A percentile compares a stretch with the other conserved stretches of the same genome.
Evolutionary conservation across 2,329 filamentous ascomycete species (phyloP).

Genomic region (Diaporthe vexans): DNA sequence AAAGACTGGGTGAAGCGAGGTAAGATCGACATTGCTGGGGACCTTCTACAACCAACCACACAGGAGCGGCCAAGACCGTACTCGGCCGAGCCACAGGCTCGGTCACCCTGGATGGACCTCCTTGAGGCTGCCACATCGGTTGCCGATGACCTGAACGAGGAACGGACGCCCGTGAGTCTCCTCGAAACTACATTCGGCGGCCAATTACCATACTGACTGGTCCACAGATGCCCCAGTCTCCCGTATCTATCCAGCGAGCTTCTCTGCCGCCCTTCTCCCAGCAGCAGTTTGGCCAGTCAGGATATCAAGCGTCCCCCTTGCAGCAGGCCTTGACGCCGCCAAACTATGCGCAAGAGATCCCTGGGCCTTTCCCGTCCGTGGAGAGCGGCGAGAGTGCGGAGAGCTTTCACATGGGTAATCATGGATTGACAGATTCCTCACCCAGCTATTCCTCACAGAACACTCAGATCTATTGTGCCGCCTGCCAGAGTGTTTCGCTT

Average conservation of each 20-base stretch:
- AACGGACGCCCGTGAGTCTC: constrained; percentile 84
- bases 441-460: constrained; percentile 79
- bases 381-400: constrained; percentile 82
- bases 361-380: constrained; percentile 90
- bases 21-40: constrained; percentile 63
- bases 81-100: constrained; percentile 85
- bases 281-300: constrained; percentile 64
- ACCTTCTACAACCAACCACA: constrained; percentile 74
- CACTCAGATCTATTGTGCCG: constrained; percentile 93
- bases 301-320: constrained; percentile 90
- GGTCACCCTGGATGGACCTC: constrained; percentile 93
- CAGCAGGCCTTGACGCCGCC: constrained; percentile 93
- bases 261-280: constrained; percentile 72
- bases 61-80: constrained; percentile 82
- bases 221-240: constrained; percentile 73
- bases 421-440: constrained; percentile 78
- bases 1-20: constrained; percentile 74
- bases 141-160: constrained; percentile 90
- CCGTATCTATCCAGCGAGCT: constrained; percentile 72
- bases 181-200: constrained; percentile 49
- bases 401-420: constrained; percentile 78
- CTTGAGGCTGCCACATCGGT: constrained; percentile 89
- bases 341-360: constrained; percentile 73
- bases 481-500: constrained; percentile 82
- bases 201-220: constrained; percentile 48